Evolutionary conservation across 306 rosid genomes (phyloP).

Genomic region (Trichosanthes truncata): DNA sequence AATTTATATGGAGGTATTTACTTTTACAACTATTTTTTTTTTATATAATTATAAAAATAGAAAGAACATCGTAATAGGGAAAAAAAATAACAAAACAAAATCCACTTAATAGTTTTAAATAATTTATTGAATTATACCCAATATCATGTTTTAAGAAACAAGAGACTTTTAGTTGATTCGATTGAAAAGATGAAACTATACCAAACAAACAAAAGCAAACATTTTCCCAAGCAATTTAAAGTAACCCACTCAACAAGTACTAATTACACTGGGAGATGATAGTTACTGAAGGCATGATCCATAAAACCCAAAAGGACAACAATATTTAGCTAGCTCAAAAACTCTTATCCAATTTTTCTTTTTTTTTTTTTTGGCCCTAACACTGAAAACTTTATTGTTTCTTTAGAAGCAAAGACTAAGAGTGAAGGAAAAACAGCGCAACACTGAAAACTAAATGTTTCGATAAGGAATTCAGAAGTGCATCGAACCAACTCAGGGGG

Average conservation of each 20-base stretch:
- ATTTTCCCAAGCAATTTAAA: not conserved
- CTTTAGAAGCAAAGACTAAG: not conserved
- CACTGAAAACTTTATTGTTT: not conserved
- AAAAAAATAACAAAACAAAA: not conserved
- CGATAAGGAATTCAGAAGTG: not conserved
- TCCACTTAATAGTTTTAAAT: not conserved
- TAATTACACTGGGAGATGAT: not conserved
- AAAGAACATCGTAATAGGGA: not conserved
- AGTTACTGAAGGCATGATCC: not conserved
- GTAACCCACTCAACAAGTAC: not conserved
- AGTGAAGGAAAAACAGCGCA: not conserved
- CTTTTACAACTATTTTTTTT: not conserved
- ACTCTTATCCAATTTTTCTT: fast-evolving
- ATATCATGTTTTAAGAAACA: not conserved
- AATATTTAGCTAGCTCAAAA: not conserved
- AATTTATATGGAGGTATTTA: not conserved
- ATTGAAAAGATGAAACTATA: not conserved
- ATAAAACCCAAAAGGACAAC: not conserved
- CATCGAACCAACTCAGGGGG: not conserved
- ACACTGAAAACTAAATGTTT: not conserved
- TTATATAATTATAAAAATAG: not conserved
- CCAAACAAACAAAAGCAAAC: not conserved
- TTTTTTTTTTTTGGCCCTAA: not conserved
- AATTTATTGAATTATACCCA: not conserved
- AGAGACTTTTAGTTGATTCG: not conserved